Evolutionary conservation across 306 rosid genomes (phyloP).

Genomic region (Lablab purpureus): DNA sequence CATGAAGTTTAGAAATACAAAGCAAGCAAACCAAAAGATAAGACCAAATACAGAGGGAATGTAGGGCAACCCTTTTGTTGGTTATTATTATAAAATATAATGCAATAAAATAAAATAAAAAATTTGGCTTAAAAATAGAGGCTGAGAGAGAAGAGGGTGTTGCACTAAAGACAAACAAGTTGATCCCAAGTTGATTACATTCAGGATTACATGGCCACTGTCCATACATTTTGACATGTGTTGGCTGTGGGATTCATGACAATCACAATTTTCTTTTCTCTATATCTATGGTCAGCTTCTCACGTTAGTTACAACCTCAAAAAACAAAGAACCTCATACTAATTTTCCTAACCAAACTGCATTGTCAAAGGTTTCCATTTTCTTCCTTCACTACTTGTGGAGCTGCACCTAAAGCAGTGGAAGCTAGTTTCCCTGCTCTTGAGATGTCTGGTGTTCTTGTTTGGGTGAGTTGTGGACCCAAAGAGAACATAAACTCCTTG

Average conservation of each 20-base stretch:
- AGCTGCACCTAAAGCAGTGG: conserved; percentile 4
- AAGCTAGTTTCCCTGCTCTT: not conserved
- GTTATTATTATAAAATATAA: not conserved
- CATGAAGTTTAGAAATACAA: not conserved
- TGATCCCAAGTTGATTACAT: conserved; percentile 42
- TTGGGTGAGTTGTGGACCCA: conserved; percentile 72
- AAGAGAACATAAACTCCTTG: conserved; percentile 59
- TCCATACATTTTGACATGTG: conserved; percentile 53
- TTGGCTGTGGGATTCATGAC: conserved; percentile 29
- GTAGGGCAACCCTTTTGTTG: not conserved
- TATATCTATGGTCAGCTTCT: not conserved
- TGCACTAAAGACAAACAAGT: conserved; percentile 40
- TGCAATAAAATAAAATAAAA: not conserved
- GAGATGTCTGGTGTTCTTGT: conserved; percentile 70
- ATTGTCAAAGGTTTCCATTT: conserved; percentile 3
- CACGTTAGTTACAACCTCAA: conserved; percentile 11
- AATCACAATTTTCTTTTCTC: conserved; percentile 38
- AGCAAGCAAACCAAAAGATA: not conserved
- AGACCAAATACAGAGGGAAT: conserved; percentile 21
- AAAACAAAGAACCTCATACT: not conserved
- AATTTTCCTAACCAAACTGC: not conserved
- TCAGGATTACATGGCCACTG: conserved; percentile 27
- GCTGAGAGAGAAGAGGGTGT: not conserved
- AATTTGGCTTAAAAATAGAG: not conserved
- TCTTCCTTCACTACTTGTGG: not conserved